Evolutionary conservation across 768 basidiomycete genomes (phyloP), one percentile per base, ranked within the genome.

Genomic region (Jaapia argillacea): DNA sequence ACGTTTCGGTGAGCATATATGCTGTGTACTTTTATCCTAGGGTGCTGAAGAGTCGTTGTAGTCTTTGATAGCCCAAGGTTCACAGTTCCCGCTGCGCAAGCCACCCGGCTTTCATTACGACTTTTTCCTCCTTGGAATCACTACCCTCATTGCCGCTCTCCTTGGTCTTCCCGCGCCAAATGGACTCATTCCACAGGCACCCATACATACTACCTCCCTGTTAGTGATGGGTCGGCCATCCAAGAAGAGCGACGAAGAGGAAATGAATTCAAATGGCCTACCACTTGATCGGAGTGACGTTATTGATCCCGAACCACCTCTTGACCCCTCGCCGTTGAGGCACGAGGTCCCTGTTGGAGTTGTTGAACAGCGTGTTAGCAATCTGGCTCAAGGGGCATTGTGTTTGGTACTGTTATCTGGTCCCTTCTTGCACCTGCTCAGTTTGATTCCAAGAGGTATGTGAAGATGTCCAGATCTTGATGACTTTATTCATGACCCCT

Each of bases 341-440:
- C 62, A 53, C 36, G 79, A 83, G 54, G 68, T 77, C 0, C 81
- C 84, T 1, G 50, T 86, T 5, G 74, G 75, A 0, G 85, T 96
- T 1, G 85, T 96, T 3, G 92, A 97, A 57, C 92, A 96, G 61
- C 73, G 92, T n/a, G 78, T 89, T 7, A 93, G 89, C 5, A 93
- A 96, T 57, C 70, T 96, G 16, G 82, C 79, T 0, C 86, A 96
- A 59, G 89, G 93, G 18, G 61, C 75, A 10, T 61, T 89, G 25
- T 87, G 77, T 55, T 71, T 96, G 5, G 78, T 90, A 14, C 70
- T 92, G 18, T 76, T 96, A 48, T 81, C 79, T 0, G 76, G 79
- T 0, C 92, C 91, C 0, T 85, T 96, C 57, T 59, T 96, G 36
- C 83, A 85, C 51, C 69, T 93, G 20, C 63, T 94, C 22, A 70